Evolutionary conservation across 192 early-diverging fungal species (phyloP).

Genomic region (Coemansia sp.): DNA sequence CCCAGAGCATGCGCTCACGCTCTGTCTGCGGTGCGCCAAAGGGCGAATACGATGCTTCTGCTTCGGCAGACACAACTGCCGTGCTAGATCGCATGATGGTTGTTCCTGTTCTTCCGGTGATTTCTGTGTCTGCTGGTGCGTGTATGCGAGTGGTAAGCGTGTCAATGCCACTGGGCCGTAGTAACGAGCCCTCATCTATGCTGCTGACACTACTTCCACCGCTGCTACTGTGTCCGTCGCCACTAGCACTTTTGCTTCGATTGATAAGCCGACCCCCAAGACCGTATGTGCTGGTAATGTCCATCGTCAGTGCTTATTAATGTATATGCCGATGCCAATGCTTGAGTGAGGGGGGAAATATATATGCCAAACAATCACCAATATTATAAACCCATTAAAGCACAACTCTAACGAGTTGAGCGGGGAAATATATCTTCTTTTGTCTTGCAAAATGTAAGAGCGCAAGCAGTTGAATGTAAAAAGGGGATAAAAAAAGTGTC

Average conservation of each 20-base stretch:
- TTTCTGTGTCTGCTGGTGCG: too few species aligned
- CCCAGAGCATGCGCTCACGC: slow-evolving; percentile 28
- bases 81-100: too few species aligned
- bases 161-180: too few species aligned
- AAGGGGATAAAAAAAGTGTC: background rate
- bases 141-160: too few species aligned
- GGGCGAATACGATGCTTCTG: background rate
- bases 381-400: background rate
- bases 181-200: background rate
- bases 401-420: background rate
- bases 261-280: background rate
- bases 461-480: background rate
- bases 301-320: background rate
- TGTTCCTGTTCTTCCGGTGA: too few species aligned
- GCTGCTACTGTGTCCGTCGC: background rate
- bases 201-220: background rate
- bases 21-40: slow-evolving; percentile 13
- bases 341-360: background rate
- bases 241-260: background rate
- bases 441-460: background rate
- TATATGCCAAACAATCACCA: background rate
- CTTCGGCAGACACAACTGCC: background rate
- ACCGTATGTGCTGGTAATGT: background rate
- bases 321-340: background rate
- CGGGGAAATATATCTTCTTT: too few species aligned